phyloP scores from a whole-genome alignment of 805 yeast genomes.

The Ogataea glucozyma region DNA sequence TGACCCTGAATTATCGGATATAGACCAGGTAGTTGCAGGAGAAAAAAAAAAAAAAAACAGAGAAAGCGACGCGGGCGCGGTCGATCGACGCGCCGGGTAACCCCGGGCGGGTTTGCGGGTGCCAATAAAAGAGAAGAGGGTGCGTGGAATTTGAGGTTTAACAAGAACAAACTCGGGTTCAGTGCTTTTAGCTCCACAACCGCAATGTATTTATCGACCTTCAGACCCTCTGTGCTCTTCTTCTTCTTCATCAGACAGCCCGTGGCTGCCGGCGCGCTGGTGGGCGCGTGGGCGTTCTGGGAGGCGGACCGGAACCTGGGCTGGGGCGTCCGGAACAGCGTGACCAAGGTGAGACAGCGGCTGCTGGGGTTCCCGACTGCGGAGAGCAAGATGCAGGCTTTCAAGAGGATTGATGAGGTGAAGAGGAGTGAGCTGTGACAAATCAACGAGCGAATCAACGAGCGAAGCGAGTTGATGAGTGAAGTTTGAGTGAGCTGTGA shows the following conservation, averaged over 20 bases:
- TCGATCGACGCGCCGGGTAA: conserved; percentile 11
- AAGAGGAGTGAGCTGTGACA: conserved; percentile 28
- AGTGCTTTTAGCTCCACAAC: neutral
- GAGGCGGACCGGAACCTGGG: conserved; percentile 37
- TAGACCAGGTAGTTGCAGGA: neutral
- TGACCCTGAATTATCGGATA: conserved; percentile 12
- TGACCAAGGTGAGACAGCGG: conserved; percentile 31
- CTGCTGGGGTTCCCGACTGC: conserved; percentile 37
- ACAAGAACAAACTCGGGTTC: neutral
- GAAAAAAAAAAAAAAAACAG: neutral
- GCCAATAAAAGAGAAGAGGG: neutral
- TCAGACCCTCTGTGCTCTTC: conserved; percentile 39
- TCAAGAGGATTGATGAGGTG: conserved; percentile 34
- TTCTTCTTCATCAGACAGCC: conserved; percentile 41
- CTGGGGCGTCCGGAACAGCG: conserved; percentile 33
- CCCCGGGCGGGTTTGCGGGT: neutral
- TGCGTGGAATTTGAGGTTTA: neutral
- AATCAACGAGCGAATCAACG: too few relatives aligned
- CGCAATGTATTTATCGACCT: conserved; percentile 30
- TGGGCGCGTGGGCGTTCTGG: conserved; percentile 37
- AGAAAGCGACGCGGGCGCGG: neutral
- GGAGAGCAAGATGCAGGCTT: conserved; percentile 30
- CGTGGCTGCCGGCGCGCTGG: conserved; percentile 36
- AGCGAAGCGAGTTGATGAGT: neutral
- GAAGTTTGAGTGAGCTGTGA: neutral